A percentile compares a stretch with the other conserved stretches of the same genome.
Evolutionary conservation across 2,329 filamentous ascomycete species (phyloP).

Genomic region (Aspergillus oerlinghausenensis): DNA sequence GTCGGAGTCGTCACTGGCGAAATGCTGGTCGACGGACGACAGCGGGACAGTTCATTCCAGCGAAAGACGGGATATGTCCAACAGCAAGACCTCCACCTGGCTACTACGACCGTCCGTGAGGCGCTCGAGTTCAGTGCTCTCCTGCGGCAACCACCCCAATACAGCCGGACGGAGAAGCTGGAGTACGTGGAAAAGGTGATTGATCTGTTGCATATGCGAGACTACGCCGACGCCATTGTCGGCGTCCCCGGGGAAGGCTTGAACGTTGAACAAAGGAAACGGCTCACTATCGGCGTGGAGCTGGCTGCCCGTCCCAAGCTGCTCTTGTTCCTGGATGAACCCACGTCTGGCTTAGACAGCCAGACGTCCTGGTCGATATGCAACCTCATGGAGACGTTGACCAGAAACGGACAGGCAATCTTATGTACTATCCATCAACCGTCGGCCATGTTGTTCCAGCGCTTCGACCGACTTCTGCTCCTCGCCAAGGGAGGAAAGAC

Average conservation of each 20-base stretch:
- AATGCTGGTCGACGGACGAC: slow-evolving; percentile 69
- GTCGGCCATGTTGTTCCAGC: slow-evolving; percentile 83
- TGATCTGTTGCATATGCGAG: slow-evolving; percentile 77
- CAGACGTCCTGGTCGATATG: slow-evolving; percentile 89
- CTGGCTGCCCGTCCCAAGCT: slow-evolving; percentile 84
- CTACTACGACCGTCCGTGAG: slow-evolving; percentile 77
- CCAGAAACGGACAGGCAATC: slow-evolving; percentile 79
- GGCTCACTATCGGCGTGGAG: slow-evolving; percentile 86
- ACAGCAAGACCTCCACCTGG: slow-evolving; percentile 80
- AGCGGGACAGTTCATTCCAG: slow-evolving; percentile 50
- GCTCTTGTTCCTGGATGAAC: slow-evolving; percentile 84
- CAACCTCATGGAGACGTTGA: slow-evolving; percentile 77
- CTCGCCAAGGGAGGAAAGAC: slow-evolving; percentile 59
- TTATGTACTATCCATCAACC: slow-evolving; percentile 93
- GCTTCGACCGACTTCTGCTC: slow-evolving; percentile 62
- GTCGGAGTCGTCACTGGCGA: slow-evolving; percentile 81
- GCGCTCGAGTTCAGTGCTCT: slow-evolving; percentile 77
- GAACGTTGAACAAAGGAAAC: slow-evolving; percentile 60
- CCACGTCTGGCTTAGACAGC: slow-evolving; percentile 82
- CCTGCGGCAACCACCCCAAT: slow-evolving; percentile 69
- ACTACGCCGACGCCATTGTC: slow-evolving; percentile 81
- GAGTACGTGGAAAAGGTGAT: slow-evolving; percentile 85
- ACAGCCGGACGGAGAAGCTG: slow-evolving; percentile 67
- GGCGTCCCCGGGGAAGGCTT: slow-evolving; percentile 76
- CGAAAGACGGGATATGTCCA: slow-evolving; percentile 23